Base-by-base conservation (phyloP, 2,329 filamentous ascomycete genomes). In the Plectosphaerella cucumerina region DNA sequence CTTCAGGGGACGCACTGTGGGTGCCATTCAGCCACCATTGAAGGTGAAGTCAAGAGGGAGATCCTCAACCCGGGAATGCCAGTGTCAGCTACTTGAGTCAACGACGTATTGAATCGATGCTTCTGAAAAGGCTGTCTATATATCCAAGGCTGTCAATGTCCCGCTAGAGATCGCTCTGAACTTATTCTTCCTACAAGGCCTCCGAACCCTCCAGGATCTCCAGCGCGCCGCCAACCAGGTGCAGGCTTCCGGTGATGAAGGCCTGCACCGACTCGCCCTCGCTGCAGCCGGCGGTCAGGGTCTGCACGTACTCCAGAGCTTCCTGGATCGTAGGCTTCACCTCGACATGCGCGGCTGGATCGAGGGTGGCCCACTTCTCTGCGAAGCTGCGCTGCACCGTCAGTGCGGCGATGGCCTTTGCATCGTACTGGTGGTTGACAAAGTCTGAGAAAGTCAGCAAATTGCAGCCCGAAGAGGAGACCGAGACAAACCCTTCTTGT, bases 221-320 rank as follows among this genome's bases (percentile, higher is more conserved):
- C 57, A 82, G 59, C 10, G 73, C 75, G 12, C 76, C 79, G 1
- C 83, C 82, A 1, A 86, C 78, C 1, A 86, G 70, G 63, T 86
- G 82, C 55, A 86, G 65, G 62, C 83, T 86, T 3, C 84, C 82
- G 4, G 83, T 86, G 46, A 85, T 71, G 22, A 84, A 70, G 0
- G 54, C 54, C 48, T 76, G 72, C 14, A 76, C 65, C 6, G 63
- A 65, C 43, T 72, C 60, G 0, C 61, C 68, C 48, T 70, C 59
- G 14, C 45, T 52, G 4, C 65, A 50, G 12, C 53, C 58, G 18
- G 63, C 57, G 9, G 62, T 63, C 9, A 79, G 56, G 0, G 57
- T 59, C 14, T 76, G 66, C 1, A 73, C 74, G 35, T 70, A 70
- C 18, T 73, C 68, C 33, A 85, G 71, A 4, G 82, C 80, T 48